Conservation (phyloP, 202 grass and related monocot genomes). For the Setaria italica region DNA sequence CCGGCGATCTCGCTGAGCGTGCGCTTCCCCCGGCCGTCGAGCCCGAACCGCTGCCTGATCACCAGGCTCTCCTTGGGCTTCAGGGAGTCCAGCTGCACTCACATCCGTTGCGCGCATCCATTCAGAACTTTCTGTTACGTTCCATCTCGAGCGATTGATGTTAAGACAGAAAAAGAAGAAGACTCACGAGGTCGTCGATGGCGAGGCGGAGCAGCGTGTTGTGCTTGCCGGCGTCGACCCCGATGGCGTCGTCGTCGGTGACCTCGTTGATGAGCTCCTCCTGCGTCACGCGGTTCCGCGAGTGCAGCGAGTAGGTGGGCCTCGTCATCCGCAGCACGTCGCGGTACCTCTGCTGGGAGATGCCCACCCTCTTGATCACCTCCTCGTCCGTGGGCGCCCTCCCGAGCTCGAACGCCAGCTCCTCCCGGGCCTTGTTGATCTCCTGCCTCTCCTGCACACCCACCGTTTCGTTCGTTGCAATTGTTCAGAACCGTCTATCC, state of each 20-base stretch:
- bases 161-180: background rate
- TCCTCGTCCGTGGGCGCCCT: slow-evolving; percentile 72
- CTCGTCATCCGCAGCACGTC: slow-evolving; percentile 66
- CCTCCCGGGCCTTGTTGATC: slow-evolving; percentile 61
- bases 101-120: too few relatives aligned
- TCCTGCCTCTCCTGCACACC: slow-evolving; percentile 62
- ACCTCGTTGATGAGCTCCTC: slow-evolving; percentile 83
- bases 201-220: slow-evolving; percentile 76
- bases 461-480: background rate
- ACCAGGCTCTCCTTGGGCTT: slow-evolving; percentile 96
- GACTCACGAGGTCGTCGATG: slow-evolving; percentile 82
- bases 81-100: slow-evolving; percentile 81
- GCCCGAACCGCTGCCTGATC: slow-evolving; percentile 83
- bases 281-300: slow-evolving; percentile 74
- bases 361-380: slow-evolving; percentile 47
- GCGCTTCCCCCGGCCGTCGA: slow-evolving; percentile 78
- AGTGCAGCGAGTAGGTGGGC: slow-evolving; percentile 75
- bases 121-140: too few relatives aligned
- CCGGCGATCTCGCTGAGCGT: slow-evolving; percentile 80
- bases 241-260: slow-evolving; percentile 62
- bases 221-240: slow-evolving; percentile 61
- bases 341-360: slow-evolving; percentile 71
- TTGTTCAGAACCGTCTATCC: background rate
- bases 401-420: slow-evolving; percentile 78
- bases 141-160: background rate